These are phyloP conservation scores for Cetraspora pellucida DNA, from an alignment of 192 early-diverging fungal genomes.

Conservation along the genomic window DNA sequence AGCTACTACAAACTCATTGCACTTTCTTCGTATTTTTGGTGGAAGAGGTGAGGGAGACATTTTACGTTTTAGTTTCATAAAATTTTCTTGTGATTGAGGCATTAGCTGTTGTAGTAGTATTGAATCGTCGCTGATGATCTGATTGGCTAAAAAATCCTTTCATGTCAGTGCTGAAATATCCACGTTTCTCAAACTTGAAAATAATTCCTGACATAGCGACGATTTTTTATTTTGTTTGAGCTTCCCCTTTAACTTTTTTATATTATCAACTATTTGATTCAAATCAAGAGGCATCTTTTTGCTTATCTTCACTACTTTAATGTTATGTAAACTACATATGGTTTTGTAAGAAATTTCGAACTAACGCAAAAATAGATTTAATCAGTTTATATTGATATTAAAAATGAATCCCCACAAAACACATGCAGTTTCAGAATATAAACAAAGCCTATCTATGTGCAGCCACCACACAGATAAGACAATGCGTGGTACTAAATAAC, in stretches of 20 bases:
- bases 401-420: neutral
- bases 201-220: constrained; percentile 18
- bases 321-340: constrained; percentile 15
- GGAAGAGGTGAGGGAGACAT: neutral
- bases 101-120: neutral
- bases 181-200: neutral
- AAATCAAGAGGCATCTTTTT: constrained; percentile 16
- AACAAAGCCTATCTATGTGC: constrained; percentile 18
- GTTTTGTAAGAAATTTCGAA: constrained; percentile 30
- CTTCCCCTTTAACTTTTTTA: constrained; percentile 7
- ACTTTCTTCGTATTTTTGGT: neutral
- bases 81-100: neutral
- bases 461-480: neutral
- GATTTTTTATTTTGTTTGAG: constrained; percentile 10
- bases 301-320: constrained; percentile 20
- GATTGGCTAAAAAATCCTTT: constrained; percentile 15
- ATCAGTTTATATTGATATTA: constrained; percentile 20
- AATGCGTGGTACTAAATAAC: constrained; percentile 22
- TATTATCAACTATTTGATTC: constrained; percentile 1
- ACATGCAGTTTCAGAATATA: constrained; percentile 27
- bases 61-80: neutral
- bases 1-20: neutral
- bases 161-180: constrained; percentile 7
- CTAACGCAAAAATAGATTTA: constrained; percentile 23
- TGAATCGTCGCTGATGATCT: constrained; percentile 24